Percentiles rank a stretch among this genome's conserved stretches.
phyloP scores from a whole-genome alignment of 2,329 filamentous ascomycete genomes.

The Talaromyces albobiverticillius region DNA sequence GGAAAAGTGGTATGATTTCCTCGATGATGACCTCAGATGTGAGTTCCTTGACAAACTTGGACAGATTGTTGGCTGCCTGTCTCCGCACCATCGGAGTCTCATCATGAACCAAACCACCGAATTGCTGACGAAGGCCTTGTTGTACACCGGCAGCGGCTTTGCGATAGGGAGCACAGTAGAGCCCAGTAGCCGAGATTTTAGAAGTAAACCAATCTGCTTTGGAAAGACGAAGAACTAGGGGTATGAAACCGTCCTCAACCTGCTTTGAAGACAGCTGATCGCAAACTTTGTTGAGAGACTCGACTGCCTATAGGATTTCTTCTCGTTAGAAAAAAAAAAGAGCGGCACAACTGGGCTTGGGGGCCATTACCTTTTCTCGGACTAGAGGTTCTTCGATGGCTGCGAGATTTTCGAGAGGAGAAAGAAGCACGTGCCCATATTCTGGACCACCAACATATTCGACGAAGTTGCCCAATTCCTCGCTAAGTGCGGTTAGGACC shows the following conservation, averaged over 20 bases:
- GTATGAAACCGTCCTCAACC: slow-evolving; percentile 96
- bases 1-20: slow-evolving; percentile 98
- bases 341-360: neutral
- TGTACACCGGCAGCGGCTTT: slow-evolving; percentile 86
- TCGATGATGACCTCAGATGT: slow-evolving; percentile 85
- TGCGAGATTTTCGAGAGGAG: slow-evolving; percentile 94
- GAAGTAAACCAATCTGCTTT: slow-evolving; percentile 99
- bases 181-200: slow-evolving; percentile 94
- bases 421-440: slow-evolving; percentile 92
- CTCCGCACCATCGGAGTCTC: slow-evolving; percentile 98
- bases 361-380: slow-evolving; percentile 79
- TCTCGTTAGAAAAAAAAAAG: slow-evolving; percentile 12
- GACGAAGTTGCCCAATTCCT: slow-evolving; percentile 93
- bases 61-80: slow-evolving; percentile 92
- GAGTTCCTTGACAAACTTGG: slow-evolving; percentile 98
- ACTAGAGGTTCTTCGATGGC: slow-evolving; percentile 98
- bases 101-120: slow-evolving; percentile 89
- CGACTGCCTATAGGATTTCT: slow-evolving; percentile 69
- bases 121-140: slow-evolving; percentile 87
- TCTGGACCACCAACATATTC: slow-evolving; percentile 96
- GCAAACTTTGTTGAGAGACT: slow-evolving; percentile 99
- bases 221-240: slow-evolving; percentile 88
- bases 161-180: slow-evolving; percentile 90
- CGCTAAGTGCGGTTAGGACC: slow-evolving; percentile 92
- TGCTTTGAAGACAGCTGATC: slow-evolving; percentile 84